Evolutionary conservation across 805 yeast genomes (phyloP), one percentile per base, ranked within the genome.

Genomic region (Candida loeiensis): DNA sequence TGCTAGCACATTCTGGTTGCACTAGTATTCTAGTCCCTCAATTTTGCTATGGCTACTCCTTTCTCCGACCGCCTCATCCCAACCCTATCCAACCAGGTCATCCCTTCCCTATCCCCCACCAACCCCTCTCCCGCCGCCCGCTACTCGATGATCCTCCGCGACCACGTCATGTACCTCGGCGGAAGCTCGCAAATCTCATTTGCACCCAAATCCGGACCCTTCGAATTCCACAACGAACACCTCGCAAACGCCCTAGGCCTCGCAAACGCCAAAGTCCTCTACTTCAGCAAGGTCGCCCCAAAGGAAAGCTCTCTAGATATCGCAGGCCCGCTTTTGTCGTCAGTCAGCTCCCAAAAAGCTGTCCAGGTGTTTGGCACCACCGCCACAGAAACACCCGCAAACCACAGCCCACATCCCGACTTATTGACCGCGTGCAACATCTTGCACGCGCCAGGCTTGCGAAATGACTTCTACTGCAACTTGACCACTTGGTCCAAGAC

Each of bases 381-480:
- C 6, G 19, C 18, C 6, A n/a, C 24, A 9, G 14, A 9, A 5
- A 14, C 20, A 3, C 24, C 36, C 8, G 20, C 12, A 17, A 16
- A 7, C 9, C 22, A 3, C 19, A 12, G 17, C 28, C 40, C 21
- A 22, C 16, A 33, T n/a, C 26, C 27, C 3, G 22, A 30, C 22
- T 12, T 21, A 4, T 21, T 37, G 22, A 26, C 13, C 13, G 47
- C 48, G 4, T 19, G 32, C 17, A 43, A 41, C 32, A 36, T 54
- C 13, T 43, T 61, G n/a, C 60, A 58, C 29, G 90, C 93, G 0
- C 89, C 89, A 0, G 78, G 79, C 2, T 58, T 87, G 39, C 64
- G 82, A 45, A 82, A 85, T 56, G 95, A 88, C 55, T 87, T 80
- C 53, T 88, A 87, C 58, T 73, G 86, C 1, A 85, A 85, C 53